Base-by-base conservation (phyloP, 192 early-diverging fungal genomes). In the Cetraspora pellucida region DNA sequence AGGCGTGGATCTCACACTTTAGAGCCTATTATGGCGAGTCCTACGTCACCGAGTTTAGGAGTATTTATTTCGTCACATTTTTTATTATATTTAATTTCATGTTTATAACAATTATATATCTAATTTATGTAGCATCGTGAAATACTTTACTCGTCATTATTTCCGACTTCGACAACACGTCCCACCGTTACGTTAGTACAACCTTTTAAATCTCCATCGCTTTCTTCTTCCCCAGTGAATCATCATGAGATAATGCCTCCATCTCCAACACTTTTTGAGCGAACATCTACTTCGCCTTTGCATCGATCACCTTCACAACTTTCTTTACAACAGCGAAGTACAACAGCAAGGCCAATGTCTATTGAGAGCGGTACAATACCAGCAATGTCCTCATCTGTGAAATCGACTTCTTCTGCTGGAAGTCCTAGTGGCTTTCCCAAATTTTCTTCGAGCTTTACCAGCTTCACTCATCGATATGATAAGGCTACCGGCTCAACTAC, bases 201-300 rank as follows among this genome's bases (percentile, higher is more conserved):
- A 49, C 83, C 83, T 16, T 84, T 84, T 80, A 84, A 84, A 55
- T 84, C 83, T 23, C 81, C 83, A 3, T 84, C 83, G 0, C 81
- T 80, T 16, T 75, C 80, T 5, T 49, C 72, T 23, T 73, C 82
- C 0, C 17, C 78, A 54, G 19, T 54, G 16, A 54, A 17, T 74
- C 80, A 14, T 77, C 80, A 14, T 77, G 74, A 10, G n/a, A 78
- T 55, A 76, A 79, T 5, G 63, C 67, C 2, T 80, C 83, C 52
- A 70, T 84, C 52, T 44, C 79, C 49, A 27, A 80, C 60, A 21
- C 50, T 50, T 47, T 49, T 45, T 28, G 74, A 82, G 45, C 80
- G 78, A 19, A 37, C 7, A 7, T 37, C 37, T 46, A 77, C 77
- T 14, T 84, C 80, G 0, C 80, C 80, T 13, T 82, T 80, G 4